phyloP scores from a whole-genome alignment of 192 early-diverging fungal genomes.

The Geosiphon pyriformis region DNA sequence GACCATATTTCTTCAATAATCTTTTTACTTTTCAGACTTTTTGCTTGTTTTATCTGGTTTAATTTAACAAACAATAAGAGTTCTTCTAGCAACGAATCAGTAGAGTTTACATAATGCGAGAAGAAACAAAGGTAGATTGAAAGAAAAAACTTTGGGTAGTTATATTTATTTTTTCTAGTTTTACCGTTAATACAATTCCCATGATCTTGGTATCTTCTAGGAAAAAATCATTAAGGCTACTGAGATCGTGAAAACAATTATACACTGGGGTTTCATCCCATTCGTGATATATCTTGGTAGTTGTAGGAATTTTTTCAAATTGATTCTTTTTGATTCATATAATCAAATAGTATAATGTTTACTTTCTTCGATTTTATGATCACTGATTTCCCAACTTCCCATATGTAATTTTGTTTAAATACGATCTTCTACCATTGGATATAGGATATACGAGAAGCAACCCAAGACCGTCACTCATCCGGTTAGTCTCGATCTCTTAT shows the following conservation, averaged over 20 bases:
- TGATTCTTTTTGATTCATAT: background rate
- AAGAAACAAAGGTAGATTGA: too few species aligned
- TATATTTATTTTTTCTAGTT: too few species aligned
- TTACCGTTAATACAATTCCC: too few species aligned
- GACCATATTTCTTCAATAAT: too few species aligned
- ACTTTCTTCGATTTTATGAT: background rate
- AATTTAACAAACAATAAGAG: too few species aligned
- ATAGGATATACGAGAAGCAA: conserved; percentile 21
- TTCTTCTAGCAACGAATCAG: too few species aligned
- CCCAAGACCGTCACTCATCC: conserved; percentile 17
- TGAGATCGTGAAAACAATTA: conserved; percentile 49
- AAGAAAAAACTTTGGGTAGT: too few species aligned
- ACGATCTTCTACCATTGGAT: background rate
- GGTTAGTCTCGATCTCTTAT: background rate
- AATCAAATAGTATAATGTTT: background rate
- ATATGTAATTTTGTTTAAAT: too few species aligned
- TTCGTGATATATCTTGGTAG: conserved; percentile 55
- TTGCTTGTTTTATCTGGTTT: too few species aligned
- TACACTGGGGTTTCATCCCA: conserved; percentile 60
- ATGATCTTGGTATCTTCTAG: too few species aligned
- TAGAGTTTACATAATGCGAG: too few species aligned
- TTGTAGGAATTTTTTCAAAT: background rate
- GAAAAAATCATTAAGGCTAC: conserved; percentile 47
- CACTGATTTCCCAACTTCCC: background rate
- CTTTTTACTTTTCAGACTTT: too few species aligned